A percentile compares a stretch with the other conserved stretches of the same genome.
Evolutionary conservation across 495 filamentous ascomycete genomes (phyloP).

Genomic region (Annulohypoxylon moriforme): DNA sequence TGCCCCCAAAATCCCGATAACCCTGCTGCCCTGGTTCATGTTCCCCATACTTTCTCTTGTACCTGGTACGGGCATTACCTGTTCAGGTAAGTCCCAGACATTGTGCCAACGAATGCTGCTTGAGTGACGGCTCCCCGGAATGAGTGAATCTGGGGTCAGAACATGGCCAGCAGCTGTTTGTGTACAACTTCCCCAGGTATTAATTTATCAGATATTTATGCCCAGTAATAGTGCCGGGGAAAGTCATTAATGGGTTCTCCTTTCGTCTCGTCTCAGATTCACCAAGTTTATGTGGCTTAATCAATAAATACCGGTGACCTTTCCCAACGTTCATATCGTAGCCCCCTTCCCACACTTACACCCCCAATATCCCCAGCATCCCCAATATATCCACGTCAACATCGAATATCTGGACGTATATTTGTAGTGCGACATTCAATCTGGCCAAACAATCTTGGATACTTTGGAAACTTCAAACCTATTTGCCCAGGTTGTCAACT

Average conservation of each 20-base stretch:
- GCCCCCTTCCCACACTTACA: slow-evolving; percentile 25
- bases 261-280: slow-evolving; percentile 42
- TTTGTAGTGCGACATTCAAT: slow-evolving; percentile 40
- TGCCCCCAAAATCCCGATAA: slow-evolving; percentile 17
- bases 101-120: slow-evolving; percentile 35
- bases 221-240: slow-evolving; percentile 33
- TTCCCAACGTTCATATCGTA: slow-evolving; percentile 15
- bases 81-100: slow-evolving; percentile 40
- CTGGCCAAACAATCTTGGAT: slow-evolving; percentile 7
- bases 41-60: slow-evolving; percentile 44
- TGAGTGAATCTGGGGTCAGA: slow-evolving; percentile 43
- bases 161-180: slow-evolving; percentile 32
- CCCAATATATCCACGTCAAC: slow-evolving; percentile 41
- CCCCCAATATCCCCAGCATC: slow-evolving; percentile 9
- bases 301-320: slow-evolving; percentile 35
- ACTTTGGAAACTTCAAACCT: neutral
- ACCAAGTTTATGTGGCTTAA: slow-evolving; percentile 29
- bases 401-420: slow-evolving; percentile 24
- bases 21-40: slow-evolving; percentile 15
- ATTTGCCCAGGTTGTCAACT: slow-evolving; percentile 10
- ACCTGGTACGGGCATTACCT: slow-evolving; percentile 32
- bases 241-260: slow-evolving; percentile 32
- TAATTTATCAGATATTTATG: slow-evolving; percentile 39
- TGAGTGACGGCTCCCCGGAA: slow-evolving; percentile 44
- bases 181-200: slow-evolving; percentile 42